Base-by-base conservation (phyloP, 176 grass and related monocot species). In the Alopecurus myosuroides region DNA sequence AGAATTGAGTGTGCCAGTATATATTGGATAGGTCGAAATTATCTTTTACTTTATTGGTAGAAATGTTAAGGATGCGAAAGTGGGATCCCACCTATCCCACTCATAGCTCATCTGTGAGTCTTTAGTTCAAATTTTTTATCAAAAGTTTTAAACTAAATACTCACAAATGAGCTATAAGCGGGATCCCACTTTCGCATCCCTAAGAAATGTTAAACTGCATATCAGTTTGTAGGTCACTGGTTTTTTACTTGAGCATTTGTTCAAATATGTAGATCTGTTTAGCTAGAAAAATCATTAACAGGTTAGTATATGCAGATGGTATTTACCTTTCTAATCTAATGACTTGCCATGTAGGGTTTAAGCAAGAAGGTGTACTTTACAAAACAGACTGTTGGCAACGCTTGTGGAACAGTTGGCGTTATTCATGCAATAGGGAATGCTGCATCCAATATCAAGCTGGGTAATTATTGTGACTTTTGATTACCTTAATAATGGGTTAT, bases 381-480 rank as follows among this genome's bases (percentile, higher is more conserved):
- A 33, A 99, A 99, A 62, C 97, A 99, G 89, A 99, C 97, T 63
- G 91, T 99, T 84, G 93, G 91, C 25, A 99, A 99, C 75, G 97
- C 97, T 88, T 99, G 97, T 91, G 97, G 97, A 83, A 99, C 97
- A 51, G 79, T 99, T 84, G 97, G 97, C 53, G 82, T 99, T 77
- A 92, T 99, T 89, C 97, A 99, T 94, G 93, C 97, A 69, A 62
- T 96, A 77, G 93, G 97, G 25, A 99, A 99, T 88, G 87, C 91
- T 23, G 81, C 81, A 62, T 99, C 97, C 34, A 78, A 94, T 66
- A 95, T 96, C 81, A 99, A 92, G 53, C 89, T 96, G 82, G 84
- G 97, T 99, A 92, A 81, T 51, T 77, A 7, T 44, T 64, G 12
- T 7, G 45, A 77, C 28, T 85, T 81, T 73, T 29, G 29, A 15